phyloP scores from a whole-genome alignment of 73 alveolate species.

The Halteria grandinella region DNA sequence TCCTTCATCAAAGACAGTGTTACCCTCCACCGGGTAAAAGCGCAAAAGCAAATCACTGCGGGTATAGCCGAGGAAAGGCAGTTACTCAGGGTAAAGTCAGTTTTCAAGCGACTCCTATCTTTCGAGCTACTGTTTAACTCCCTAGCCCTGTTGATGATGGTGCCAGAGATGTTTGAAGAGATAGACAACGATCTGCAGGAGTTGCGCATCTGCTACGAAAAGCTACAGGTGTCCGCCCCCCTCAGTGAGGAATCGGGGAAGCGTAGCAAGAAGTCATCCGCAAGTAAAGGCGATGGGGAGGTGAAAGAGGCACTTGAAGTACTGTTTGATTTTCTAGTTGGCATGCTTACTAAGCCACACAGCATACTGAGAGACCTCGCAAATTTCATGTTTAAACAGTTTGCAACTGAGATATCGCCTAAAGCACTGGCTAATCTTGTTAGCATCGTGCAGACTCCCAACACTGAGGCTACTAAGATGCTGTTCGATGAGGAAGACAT shows the following conservation, averaged over 20 bases:
- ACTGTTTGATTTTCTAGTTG: constrained; percentile 39
- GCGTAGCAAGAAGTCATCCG: background rate
- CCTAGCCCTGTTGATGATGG: background rate
- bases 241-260: background rate
- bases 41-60: background rate
- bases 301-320: constrained; percentile 29
- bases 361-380: constrained; percentile 49
- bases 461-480: constrained; percentile 37
- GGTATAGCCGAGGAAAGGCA: background rate
- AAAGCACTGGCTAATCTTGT: constrained; percentile 10
- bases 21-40: background rate
- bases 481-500: constrained; percentile 30
- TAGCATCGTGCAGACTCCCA: constrained; percentile 27
- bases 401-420: constrained; percentile 13
- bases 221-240: constrained; percentile 1
- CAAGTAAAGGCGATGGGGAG: background rate
- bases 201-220: constrained; percentile 16
- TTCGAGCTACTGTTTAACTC: constrained; percentile 26
- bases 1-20: constrained; percentile 20
- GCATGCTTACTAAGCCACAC: constrained; percentile 37
- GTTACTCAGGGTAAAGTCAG: background rate
- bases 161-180: constrained; percentile 23
- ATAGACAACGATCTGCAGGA: constrained; percentile 33
- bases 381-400: constrained; percentile 33
- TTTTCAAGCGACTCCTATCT: constrained; percentile 23